Evolutionary conservation across 768 basidiomycete genomes (phyloP), one percentile per base, ranked within the genome.

Genomic region (Rhodotorula babjevae): DNA sequence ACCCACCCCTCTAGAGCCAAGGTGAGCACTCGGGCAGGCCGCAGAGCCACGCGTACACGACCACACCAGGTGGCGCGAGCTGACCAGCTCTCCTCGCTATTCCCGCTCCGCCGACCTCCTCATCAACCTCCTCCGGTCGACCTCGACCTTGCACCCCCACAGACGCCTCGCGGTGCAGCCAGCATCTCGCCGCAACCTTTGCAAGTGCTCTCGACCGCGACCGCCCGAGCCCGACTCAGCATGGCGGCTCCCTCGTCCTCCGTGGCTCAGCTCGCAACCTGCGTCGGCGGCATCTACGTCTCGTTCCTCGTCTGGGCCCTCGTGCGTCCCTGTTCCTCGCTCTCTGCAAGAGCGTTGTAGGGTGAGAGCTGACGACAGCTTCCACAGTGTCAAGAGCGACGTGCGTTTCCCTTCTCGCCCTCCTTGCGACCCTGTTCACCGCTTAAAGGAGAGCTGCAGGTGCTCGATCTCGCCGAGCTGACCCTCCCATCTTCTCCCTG

Each of bases 221-320:
- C 23, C 25, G 1, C 27, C 2, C 12, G 2, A 52, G 1, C 10
- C 25, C 8, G 27, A 25, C 50, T 52, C 50, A 12, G 11, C 3
- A 52, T 52, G 50, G 11, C 50, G 27, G 23, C 50, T 7, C 50
- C n/a, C 6, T 61, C 60, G 42, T 36, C 44, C 31, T 59, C 70
- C 14, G 40, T 69, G 23, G 64, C 60, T 0, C 67, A 73, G 21
- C 53, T 97, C 60, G 85, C 84, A 40, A 76, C 89, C 74, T 98
- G 94, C 80, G 85, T 92, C 21, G 82, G 85, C 16, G 94, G 94
- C 65, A 93, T 98, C 58, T 98, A 98, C 79, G 86, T 89, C 33
- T 93, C 93, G 85, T 97, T 96, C 80, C 84, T 97, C 76, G 90
- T 90, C 77, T 81, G 88, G 79, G 79, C 75, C 7, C 80, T 66